phyloP scores from a whole-genome alignment of 1,139 yeast species.

The Pneumocystis canis region DNA sequence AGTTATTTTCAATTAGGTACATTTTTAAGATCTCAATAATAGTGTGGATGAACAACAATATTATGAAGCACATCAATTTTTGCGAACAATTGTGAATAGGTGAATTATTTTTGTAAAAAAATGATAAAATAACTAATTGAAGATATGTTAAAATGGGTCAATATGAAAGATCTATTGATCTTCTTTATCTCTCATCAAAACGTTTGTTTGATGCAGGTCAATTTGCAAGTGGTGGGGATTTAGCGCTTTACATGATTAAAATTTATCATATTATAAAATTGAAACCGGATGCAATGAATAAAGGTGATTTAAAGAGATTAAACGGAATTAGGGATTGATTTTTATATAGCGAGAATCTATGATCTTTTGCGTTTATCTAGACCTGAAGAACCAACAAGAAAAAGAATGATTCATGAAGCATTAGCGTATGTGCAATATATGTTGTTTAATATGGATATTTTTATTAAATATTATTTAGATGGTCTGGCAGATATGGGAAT shows the following conservation, averaged over 20 bases:
- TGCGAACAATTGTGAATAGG: not conserved
- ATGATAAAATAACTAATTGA: not conserved
- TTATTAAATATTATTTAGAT: conserved; percentile 20
- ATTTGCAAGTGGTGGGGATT: conserved; percentile 2
- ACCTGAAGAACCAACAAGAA: not conserved
- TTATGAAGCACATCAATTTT: conserved; percentile 2
- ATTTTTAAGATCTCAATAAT: not conserved
- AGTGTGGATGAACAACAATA: not conserved
- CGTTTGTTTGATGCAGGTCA: not conserved
- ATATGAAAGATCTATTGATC: not conserved
- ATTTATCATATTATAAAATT: not conserved
- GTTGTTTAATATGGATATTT: not conserved
- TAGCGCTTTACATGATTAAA: not conserved
- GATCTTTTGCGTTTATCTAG: not conserved
- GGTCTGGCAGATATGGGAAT: conserved; percentile 42
- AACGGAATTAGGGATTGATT: not conserved
- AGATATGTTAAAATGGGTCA: not conserved
- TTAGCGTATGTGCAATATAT: not conserved
- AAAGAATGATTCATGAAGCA: not conserved
- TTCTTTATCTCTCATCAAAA: not conserved
- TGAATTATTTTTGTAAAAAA: not conserved
- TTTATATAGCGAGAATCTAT: not conserved
- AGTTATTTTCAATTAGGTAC: not conserved
- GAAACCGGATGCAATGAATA: not conserved
- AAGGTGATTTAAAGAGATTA: not conserved